Conservation (phyloP, 257 asterid genomes). For the Fraxinus excelsior region DNA sequence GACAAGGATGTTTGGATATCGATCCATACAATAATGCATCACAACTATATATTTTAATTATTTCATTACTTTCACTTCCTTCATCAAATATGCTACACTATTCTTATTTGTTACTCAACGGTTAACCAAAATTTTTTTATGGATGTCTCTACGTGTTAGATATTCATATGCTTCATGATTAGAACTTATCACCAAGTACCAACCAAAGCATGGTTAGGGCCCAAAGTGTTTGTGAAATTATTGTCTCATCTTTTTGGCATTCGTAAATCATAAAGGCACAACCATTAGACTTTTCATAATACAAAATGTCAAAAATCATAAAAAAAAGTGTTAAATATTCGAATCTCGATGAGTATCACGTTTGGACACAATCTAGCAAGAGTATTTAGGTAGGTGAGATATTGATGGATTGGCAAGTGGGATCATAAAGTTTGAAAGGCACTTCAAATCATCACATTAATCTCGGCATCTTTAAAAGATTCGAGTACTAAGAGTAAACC, state of each 20-base stretch:
- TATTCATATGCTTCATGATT: not conserved
- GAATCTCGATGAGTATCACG: not conserved
- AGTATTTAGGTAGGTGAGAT: not conserved
- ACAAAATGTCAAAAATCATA: not conserved
- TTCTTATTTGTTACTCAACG: no score
- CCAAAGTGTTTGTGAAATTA: not conserved
- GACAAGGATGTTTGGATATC: not conserved
- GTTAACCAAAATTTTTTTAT: not conserved
- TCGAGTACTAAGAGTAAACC: not conserved
- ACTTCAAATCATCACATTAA: not conserved
- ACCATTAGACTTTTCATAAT: not conserved
- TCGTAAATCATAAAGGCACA: conserved; percentile 23
- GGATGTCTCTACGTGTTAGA: not conserved
- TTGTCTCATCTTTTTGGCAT: conserved; percentile 39
- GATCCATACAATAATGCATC: not conserved
- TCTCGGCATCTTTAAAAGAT: not conserved
- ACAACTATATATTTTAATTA: not conserved
- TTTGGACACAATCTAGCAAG: not conserved
- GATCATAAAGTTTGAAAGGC: not conserved
- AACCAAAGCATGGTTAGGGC: not conserved
- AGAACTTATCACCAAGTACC: not conserved
- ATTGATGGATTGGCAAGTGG: not conserved
- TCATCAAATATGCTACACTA: not conserved
- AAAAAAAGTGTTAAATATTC: not conserved
- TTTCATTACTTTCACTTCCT: not conserved